Evolutionary conservation across 1,284 basidiomycete genomes (phyloP), one percentile per base, ranked within the genome.

Genomic region (Malassezia sympodialis): DNA sequence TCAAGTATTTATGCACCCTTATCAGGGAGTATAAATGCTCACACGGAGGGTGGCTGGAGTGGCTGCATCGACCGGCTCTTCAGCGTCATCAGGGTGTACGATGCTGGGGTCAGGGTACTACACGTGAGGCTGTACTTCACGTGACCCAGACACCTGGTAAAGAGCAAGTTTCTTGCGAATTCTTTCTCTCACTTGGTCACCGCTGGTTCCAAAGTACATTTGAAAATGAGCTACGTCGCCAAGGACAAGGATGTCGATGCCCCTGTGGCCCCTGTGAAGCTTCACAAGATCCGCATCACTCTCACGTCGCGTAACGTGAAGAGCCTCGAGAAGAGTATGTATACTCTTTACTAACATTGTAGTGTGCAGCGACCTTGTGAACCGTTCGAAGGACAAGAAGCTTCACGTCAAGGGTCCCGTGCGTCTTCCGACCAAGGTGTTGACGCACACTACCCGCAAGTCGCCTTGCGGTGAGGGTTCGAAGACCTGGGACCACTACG

Each of bases 401-500:
- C 88, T 99, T 76, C 88, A 87, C 66, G 93, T 98, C 79, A 96
- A 96, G 82, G 94, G 94, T 66, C 94, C 94, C 67, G 91, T 99
- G 73, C 88, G 94, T 70, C 88, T 98, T 72, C 94, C 94, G 63
- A 99, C 94, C 79, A 98, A 96, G 82, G 85, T 89, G 74, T 84
- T 99, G 75, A 88, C 88, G 79, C 91, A 96, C 82, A 96, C 91
- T 78, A 96, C 90, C 79, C 88, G 94, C 76, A 74, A 74, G 69
- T 72, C 70, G 34, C 72, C 72, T 47, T 73, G 94, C 78, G 94
- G 94, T 91, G 94, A 98, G 80, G 94, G 94, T 83, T 75, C 76
- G 76, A 98, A 99, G 86, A 99, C 94, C 76, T 99, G 94, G 94
- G 94, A 98, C 80, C 85, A 88, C 75, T 98, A 91, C 80, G 93